Percentiles rank a stretch among this genome's conserved stretches.
These are phyloP conservation scores for Macrocybe sp. DNA, from an alignment of 1,284 basidiomycete species.

Conservation along the genomic window DNA sequence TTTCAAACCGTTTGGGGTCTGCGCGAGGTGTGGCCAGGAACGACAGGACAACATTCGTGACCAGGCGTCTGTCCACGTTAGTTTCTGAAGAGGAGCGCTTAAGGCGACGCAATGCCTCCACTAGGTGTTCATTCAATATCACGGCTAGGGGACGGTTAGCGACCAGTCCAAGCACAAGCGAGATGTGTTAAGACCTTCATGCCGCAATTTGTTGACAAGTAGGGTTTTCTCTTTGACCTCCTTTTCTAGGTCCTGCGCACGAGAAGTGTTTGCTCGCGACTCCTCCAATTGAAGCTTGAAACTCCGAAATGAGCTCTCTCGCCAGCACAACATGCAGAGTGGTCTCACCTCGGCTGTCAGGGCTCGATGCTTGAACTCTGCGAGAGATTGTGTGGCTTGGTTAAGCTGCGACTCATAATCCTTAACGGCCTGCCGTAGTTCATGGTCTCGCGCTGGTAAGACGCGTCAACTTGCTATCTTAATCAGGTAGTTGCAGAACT, in stretches of 20 bases:
- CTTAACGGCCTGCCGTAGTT: constrained; percentile 72
- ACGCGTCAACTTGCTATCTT: constrained; percentile 10
- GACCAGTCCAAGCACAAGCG: background rate
- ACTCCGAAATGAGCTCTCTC: background rate
- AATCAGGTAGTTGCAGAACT: constrained; percentile 1
- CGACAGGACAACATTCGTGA: constrained; percentile 92
- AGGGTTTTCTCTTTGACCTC: constrained; percentile 94
- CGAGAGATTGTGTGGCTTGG: constrained; percentile 67
- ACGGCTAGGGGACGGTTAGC: constrained; percentile 52
- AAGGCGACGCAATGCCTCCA: constrained; percentile 92
- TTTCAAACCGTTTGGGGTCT: constrained; percentile 95
- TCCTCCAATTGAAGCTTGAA: constrained; percentile 68
- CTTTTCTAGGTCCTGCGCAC: constrained; percentile 71
- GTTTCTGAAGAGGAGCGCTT: constrained; percentile 82
- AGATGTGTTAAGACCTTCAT: constrained; percentile 66
- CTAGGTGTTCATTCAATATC: constrained; percentile 96
- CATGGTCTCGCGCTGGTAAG: constrained; percentile 65
- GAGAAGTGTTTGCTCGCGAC: constrained; percentile 59
- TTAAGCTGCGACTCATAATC: constrained; percentile 77
- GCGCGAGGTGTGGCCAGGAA: constrained; percentile 89
- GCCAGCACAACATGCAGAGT: constrained; percentile 5
- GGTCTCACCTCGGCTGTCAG: constrained; percentile 73
- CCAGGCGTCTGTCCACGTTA: constrained; percentile 90
- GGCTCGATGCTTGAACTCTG: constrained; percentile 84
- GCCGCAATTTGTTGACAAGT: constrained; percentile 87